Evolutionary conservation across 768 basidiomycete species (phyloP).

Genomic region (Suillus subaureus): DNA sequence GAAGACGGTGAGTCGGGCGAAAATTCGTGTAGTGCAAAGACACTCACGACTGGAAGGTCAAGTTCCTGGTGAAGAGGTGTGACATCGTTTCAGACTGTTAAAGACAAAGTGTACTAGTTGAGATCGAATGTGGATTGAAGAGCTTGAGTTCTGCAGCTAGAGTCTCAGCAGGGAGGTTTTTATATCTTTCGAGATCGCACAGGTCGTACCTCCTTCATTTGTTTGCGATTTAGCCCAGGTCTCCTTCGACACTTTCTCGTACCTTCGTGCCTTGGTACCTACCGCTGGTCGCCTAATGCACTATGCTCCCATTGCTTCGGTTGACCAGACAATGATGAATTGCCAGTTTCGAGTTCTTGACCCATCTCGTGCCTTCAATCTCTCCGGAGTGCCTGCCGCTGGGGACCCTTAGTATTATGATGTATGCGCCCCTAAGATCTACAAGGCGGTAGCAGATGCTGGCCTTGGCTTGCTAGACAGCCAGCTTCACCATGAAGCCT

Average conservation of each 20-base stretch:
- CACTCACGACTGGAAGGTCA: neutral
- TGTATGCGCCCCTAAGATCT: neutral
- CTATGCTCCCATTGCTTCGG: neutral
- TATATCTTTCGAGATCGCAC: neutral
- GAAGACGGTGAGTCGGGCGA: neutral
- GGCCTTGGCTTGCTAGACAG: neutral
- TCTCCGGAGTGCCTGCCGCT: neutral
- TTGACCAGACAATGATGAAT: neutral
- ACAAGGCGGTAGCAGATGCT: neutral
- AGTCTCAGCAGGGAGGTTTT: neutral
- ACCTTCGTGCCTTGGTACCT: neutral
- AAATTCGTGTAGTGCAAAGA: neutral
- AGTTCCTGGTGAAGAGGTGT: neutral
- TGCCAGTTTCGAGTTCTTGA: neutral
- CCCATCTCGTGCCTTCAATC: neutral
- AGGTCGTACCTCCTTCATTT: neutral
- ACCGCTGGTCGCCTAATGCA: neutral
- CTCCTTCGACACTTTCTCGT: neutral
- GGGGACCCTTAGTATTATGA: too few species aligned
- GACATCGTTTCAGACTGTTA: neutral
- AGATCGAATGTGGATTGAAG: neutral
- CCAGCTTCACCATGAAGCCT: too few species aligned
- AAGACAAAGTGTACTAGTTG: neutral
- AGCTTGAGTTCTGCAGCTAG: neutral
- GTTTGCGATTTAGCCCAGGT: neutral